A percentile compares a stretch with the other conserved stretches of the same genome.
These are phyloP conservation scores for Candida pseudofarinosa DNA, from an alignment of 805 yeast species.

Conservation along the genomic window DNA sequence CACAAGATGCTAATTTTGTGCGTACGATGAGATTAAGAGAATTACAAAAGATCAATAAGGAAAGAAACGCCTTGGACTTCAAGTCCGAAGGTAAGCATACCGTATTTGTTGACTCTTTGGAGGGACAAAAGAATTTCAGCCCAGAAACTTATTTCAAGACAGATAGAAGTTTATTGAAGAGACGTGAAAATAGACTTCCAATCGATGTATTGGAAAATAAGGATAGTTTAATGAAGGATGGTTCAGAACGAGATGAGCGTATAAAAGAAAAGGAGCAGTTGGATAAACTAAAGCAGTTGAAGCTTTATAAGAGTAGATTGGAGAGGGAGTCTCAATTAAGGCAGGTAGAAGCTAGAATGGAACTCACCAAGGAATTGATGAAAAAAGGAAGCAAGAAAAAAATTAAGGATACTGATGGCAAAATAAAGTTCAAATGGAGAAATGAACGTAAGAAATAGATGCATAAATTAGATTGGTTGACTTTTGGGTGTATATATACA, in stretches of 20 bases:
- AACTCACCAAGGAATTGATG: constrained; percentile 80
- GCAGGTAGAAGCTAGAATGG: constrained; percentile 68
- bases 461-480: background rate
- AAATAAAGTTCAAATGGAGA: constrained; percentile 78
- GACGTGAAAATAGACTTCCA: constrained; percentile 70
- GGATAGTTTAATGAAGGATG: constrained; percentile 24
- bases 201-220: constrained; percentile 52
- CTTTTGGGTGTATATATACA: background rate
- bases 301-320: constrained; percentile 57
- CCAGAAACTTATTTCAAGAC: constrained; percentile 70
- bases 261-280: constrained; percentile 34
- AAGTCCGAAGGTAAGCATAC: constrained; percentile 72
- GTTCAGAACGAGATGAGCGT: constrained; percentile 20
- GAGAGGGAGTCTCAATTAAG: constrained; percentile 67
- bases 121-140: constrained; percentile 53
- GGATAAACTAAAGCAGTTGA: constrained; percentile 59
- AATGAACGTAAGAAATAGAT: constrained; percentile 52
- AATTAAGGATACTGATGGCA: constrained; percentile 61
- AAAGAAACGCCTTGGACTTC: constrained; percentile 46
- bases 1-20: constrained; percentile 87
- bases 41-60: constrained; percentile 55
- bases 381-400: constrained; percentile 86
- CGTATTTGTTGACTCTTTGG: constrained; percentile 69
- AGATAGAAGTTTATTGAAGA: constrained; percentile 53
- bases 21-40: constrained; percentile 74